A percentile compares a stretch with the other conserved stretches of the same genome.
These are phyloP conservation scores for Quercus agrifolia DNA, from an alignment of 306 rosid genomes.

Conservation along the genomic window DNA sequence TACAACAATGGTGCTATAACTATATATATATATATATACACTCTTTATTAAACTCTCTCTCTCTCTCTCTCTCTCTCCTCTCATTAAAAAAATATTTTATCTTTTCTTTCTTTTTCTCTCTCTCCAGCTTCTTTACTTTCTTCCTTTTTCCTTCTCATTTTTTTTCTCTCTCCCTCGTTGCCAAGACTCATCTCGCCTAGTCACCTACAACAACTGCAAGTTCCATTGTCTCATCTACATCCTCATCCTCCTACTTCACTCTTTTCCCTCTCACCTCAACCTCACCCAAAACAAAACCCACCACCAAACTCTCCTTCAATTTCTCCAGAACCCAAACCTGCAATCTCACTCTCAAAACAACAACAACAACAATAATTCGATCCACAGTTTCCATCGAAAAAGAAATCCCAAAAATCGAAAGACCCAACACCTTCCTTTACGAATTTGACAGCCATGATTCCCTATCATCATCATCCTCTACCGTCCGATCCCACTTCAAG, in stretches of 20 bases:
- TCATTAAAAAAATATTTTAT: too few species aligned
- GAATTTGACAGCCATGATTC: constrained; percentile 31
- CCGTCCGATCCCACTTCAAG: constrained; percentile 75
- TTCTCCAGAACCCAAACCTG: not conserved
- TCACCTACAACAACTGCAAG: not conserved
- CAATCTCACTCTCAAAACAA: not conserved
- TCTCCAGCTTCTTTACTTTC: too few species aligned
- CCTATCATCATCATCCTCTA: constrained; percentile 30
- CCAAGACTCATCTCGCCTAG: too few species aligned
- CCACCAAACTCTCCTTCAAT: not conserved
- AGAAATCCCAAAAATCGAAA: constrained; percentile 64
- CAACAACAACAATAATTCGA: not conserved
- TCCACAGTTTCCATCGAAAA: constrained; percentile 64
- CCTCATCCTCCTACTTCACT: not conserved
- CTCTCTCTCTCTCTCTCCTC: too few species aligned
- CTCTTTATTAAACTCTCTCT: too few species aligned
- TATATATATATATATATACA: too few species aligned
- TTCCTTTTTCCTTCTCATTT: too few species aligned
- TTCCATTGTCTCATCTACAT: constrained; percentile 1
- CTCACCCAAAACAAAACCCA: too few species aligned
- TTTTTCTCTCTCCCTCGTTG: not conserved
- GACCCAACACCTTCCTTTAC: constrained; percentile 74
- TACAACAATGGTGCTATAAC: too few species aligned
- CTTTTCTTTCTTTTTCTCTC: too few species aligned
- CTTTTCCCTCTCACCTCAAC: constrained; percentile 2